Evolutionary conservation across 768 basidiomycete species (phyloP).

Genomic region (Paxillus rubicundulus): DNA sequence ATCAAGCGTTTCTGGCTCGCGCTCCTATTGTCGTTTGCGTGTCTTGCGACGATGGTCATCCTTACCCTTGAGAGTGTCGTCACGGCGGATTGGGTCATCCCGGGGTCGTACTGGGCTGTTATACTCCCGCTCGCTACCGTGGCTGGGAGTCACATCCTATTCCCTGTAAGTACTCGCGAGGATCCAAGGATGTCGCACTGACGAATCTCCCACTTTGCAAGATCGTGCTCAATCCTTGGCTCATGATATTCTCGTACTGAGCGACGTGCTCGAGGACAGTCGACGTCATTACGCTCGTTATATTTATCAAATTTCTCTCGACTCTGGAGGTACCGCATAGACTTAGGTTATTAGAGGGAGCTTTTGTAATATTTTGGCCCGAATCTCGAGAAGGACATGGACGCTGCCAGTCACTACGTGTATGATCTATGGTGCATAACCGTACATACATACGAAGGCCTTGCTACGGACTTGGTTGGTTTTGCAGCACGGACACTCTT

Average conservation of each 20-base stretch:
- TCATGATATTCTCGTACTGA: slow-evolving; percentile 76
- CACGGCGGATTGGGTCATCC: slow-evolving; percentile 63
- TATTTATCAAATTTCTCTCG: too few species aligned
- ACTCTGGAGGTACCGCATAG: too few species aligned
- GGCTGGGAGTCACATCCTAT: slow-evolving; percentile 63
- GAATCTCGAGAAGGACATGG: too few species aligned
- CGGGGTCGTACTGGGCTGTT: slow-evolving; percentile 65
- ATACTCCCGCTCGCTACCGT: slow-evolving; percentile 73
- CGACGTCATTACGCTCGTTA: too few species aligned
- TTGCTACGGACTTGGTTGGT: too few species aligned
- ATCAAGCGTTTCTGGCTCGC: slow-evolving; percentile 73
- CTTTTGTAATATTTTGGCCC: too few species aligned
- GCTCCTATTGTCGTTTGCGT: slow-evolving; percentile 50
- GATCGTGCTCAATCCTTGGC: slow-evolving; percentile 85
- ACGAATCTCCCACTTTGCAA: slow-evolving; percentile 38
- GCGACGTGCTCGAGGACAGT: neutral
- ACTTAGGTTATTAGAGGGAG: too few species aligned
- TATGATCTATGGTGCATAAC: too few species aligned
- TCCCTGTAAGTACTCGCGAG: slow-evolving; percentile 54
- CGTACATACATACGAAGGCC: too few species aligned
- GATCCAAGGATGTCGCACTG: slow-evolving; percentile 9
- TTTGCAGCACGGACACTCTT: too few species aligned
- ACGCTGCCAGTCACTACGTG: too few species aligned
- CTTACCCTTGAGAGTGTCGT: slow-evolving; percentile 48
- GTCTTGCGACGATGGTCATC: slow-evolving; percentile 55